Evolutionary conservation across 805 yeast species (phyloP).

Genomic region (Candida maesae): DNA sequence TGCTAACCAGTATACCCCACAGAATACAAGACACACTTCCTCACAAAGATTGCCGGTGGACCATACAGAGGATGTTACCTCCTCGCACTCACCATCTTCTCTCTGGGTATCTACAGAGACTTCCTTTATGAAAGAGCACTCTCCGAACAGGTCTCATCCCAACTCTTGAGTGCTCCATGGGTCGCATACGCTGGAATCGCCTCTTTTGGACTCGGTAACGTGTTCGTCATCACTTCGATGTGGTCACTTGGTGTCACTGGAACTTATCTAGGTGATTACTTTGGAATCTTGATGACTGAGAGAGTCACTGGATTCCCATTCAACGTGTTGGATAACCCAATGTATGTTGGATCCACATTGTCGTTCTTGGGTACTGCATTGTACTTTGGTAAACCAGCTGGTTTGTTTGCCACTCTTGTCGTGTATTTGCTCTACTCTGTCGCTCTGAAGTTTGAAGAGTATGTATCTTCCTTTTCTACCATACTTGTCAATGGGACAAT

Average conservation of each 20-base stretch:
- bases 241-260: slow-evolving; percentile 92
- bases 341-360: slow-evolving; percentile 91
- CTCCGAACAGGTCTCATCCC: slow-evolving; percentile 62
- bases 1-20: not conserved
- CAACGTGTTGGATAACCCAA: slow-evolving; percentile 86
- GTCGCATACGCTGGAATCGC: slow-evolving; percentile 50
- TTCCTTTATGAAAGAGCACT: slow-evolving; percentile 69
- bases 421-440: slow-evolving; percentile 80
- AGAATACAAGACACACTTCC: slow-evolving; percentile 72
- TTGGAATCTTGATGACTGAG: slow-evolving; percentile 89
- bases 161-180: slow-evolving; percentile 41
- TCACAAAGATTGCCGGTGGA: slow-evolving; percentile 73
- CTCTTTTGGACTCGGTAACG: slow-evolving; percentile 65
- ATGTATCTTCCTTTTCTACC: slow-evolving; percentile 11
- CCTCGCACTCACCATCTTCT: slow-evolving; percentile 78
- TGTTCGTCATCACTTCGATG: slow-evolving; percentile 83
- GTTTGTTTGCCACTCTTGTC: slow-evolving; percentile 63
- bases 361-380: slow-evolving; percentile 90
- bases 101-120: slow-evolving; percentile 82
- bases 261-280: slow-evolving; percentile 94
- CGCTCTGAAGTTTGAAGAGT: slow-evolving; percentile 85
- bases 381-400: slow-evolving; percentile 87
- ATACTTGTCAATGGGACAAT: not conserved
- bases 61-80: slow-evolving; percentile 76
- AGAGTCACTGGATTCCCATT: slow-evolving; percentile 93